Conservation (phyloP, 495 filamentous ascomycete species). For the Chaetomium cochliodes region DNA sequence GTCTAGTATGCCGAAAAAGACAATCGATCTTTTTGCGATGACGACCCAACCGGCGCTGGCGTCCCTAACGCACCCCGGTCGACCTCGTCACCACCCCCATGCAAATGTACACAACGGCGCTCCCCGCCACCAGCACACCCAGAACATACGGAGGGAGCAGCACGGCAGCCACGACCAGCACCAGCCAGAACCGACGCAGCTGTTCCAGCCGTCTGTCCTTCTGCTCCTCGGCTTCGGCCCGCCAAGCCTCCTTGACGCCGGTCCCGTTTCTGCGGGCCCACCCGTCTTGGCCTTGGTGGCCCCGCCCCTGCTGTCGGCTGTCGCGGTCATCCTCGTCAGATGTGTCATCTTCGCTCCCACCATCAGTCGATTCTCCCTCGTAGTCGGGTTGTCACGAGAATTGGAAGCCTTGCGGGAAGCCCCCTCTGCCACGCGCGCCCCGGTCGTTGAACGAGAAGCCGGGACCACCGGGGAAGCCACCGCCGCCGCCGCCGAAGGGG, state of each 20-base stretch:
- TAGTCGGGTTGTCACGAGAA: conserved; percentile 49
- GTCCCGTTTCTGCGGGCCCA: not conserved
- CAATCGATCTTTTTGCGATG: conserved; percentile 16
- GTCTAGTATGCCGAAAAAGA: conserved; percentile 19
- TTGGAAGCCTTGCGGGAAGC: conserved; percentile 45
- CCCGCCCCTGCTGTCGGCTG: conserved; percentile 21
- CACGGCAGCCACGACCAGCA: conserved; percentile 36
- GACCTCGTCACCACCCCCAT: conserved; percentile 24
- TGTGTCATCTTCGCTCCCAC: conserved; percentile 12
- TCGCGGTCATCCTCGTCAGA: conserved; percentile 22
- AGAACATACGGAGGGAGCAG: conserved; percentile 40
- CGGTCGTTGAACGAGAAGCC: conserved; percentile 37
- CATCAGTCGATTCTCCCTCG: conserved; percentile 29
- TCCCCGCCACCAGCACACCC: conserved; percentile 26
- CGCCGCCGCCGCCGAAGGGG: conserved; percentile 34
- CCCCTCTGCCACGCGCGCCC: conserved; percentile 37
- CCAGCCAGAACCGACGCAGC: conserved; percentile 36
- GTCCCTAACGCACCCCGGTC: conserved; percentile 12
- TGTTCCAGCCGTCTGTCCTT: conserved; percentile 32
- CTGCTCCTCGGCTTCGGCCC: conserved; percentile 24
- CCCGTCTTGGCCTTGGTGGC: conserved; percentile 1
- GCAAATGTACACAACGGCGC: conserved; percentile 33
- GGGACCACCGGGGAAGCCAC: conserved; percentile 48
- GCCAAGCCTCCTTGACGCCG: conserved; percentile 33
- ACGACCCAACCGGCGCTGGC: not conserved